Evolutionary conservation across 1,139 yeast genomes (phyloP), one percentile per base, ranked within the genome.

Genomic region (Nakaseomyces kungkrabaensis): DNA sequence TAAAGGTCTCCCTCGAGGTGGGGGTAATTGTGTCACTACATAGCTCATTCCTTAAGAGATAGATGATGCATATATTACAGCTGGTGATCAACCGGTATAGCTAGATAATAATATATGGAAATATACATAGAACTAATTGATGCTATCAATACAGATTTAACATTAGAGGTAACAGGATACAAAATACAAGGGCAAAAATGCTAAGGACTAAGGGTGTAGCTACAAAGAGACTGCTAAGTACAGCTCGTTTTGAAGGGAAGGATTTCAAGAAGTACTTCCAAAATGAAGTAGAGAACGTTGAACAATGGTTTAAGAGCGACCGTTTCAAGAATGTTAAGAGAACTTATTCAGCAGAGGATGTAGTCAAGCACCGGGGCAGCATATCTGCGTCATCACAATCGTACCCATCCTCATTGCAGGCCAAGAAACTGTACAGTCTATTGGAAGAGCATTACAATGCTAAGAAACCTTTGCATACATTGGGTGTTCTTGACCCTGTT

Each of bases 401-500:
- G 11, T 77, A 76, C 51, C 75, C 80, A 2, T 79, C 85, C 0
- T 78, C 82, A 1, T 62, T 66, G 7, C 84, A 78, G 61, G 81
- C 83, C 4, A 69, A 71, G 52, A 77, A 78, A 56, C 67, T 81
- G 43, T 79, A 74, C 65, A 62, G 66, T 38, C 58, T 76, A 42
- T 58, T 81, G 32, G 62, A 72, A 8, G 66, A 69, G 49, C 70
- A 78, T 36, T 70, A 72, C 48, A 59, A 66, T 26, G 68, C 74
- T 42, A 68, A 70, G 27, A 62, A 65, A 46, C 83, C 85, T 0
- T 73, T 78, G 25, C 77, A 76, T 59, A 80, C 84, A 0, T 65
- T 79, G 52, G 85, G 86, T 3, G 76, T 79, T 7, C 76, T 78
- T 37, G 86, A 81, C 55, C 85, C 85, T 2, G 76, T 77, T 5